Evolutionary conservation across 1,284 basidiomycete genomes (phyloP).

Genomic region (Apiotrichum sp.): DNA sequence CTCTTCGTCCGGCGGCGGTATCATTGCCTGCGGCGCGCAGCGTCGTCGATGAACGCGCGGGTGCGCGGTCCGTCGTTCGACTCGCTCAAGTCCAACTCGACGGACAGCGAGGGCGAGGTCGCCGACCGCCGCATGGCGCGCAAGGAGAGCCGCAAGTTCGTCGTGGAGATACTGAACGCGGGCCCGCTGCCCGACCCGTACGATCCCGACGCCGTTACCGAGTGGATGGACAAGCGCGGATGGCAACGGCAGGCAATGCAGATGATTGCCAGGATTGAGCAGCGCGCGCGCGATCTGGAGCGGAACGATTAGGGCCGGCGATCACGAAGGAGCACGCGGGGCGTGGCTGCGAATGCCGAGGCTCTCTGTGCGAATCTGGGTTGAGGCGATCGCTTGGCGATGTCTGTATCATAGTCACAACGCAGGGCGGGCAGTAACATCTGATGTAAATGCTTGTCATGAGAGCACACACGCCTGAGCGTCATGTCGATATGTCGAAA

Average conservation of each 20-base stretch:
- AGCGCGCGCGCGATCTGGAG: not conserved
- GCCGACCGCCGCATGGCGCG: not conserved
- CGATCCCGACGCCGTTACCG: constrained; percentile 68
- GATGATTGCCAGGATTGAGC: not conserved
- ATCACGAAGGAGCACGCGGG: too few species aligned
- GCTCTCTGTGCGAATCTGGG: too few species aligned
- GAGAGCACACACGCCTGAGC: too few species aligned
- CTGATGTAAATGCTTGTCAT: too few species aligned
- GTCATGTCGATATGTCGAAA: too few species aligned
- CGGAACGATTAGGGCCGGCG: too few species aligned
- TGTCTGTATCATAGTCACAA: too few species aligned
- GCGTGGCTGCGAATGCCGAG: too few species aligned
- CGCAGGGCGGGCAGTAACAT: too few species aligned
- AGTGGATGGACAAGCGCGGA: constrained; percentile 69
- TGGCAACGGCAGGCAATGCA: constrained; percentile 49
- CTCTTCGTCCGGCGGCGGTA: constrained; percentile 22
- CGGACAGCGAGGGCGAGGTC: constrained; percentile 23
- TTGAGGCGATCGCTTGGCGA: too few species aligned
- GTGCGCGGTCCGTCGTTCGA: not conserved
- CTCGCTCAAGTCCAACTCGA: constrained; percentile 4
- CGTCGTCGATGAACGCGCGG: not conserved
- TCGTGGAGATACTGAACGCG: constrained; percentile 13
- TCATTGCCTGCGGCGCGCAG: constrained; percentile 27
- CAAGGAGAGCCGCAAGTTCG: constrained; percentile 9
- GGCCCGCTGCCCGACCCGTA: constrained; percentile 18